phyloP scores from a whole-genome alignment of 2,329 filamentous ascomycete genomes.

The Alternaria sp. region DNA sequence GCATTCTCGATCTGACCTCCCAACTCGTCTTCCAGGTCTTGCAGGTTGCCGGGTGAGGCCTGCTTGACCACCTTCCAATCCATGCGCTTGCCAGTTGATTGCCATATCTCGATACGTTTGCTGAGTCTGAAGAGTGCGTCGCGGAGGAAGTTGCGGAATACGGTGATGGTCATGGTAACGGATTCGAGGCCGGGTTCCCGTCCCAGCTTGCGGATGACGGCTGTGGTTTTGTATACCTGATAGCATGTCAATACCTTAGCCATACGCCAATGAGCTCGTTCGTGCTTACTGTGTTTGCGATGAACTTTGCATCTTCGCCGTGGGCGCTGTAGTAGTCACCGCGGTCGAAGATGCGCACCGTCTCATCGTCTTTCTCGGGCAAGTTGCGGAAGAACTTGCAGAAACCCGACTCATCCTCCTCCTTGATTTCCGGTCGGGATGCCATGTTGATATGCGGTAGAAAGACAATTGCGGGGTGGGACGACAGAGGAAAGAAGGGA shows the following conservation, averaged over 20 bases:
- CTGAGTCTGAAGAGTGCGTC: conserved; percentile 91
- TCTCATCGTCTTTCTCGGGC: conserved; percentile 71
- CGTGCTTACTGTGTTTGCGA: conserved; percentile 72
- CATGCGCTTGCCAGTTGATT: conserved; percentile 73
- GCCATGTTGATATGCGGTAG: conserved; percentile 49
- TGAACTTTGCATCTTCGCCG: conserved; percentile 81
- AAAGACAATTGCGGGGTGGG: not conserved
- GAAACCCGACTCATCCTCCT: conserved; percentile 96
- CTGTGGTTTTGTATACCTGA: conserved; percentile 95
- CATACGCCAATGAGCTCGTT: not conserved
- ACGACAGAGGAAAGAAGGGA: not conserved
- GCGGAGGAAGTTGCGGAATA: conserved; percentile 92
- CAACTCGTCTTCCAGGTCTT: conserved; percentile 95
- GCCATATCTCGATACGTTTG: conserved; percentile 91
- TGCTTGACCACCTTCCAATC: conserved; percentile 91
- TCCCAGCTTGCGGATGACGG: conserved; percentile 88
- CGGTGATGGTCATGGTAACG: conserved; percentile 93
- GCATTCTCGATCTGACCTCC: conserved; percentile 85
- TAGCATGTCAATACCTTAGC: not conserved
- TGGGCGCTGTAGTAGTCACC: conserved; percentile 97
- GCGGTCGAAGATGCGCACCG: conserved; percentile 89
- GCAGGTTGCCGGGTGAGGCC: conserved; percentile 92
- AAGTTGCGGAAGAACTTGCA: conserved; percentile 96
- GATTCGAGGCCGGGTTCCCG: conserved; percentile 85
- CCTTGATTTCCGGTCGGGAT: conserved; percentile 65